These are phyloP conservation scores for Curvularia spicifera DNA, from an alignment of 2,329 filamentous ascomycete species.

Conservation along the genomic window DNA sequence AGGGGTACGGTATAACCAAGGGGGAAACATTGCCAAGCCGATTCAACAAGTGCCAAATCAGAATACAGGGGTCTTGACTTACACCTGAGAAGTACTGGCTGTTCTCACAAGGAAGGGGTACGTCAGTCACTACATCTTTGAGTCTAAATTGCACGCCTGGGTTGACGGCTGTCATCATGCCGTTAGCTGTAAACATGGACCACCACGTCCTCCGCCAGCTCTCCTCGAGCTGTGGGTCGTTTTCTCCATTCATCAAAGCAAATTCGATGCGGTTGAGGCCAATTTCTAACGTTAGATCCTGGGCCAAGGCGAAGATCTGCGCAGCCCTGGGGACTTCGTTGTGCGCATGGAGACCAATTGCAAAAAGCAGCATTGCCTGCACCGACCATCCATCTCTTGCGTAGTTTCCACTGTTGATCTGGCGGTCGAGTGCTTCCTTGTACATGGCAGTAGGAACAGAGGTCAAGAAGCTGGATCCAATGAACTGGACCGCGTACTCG, in stretches of 20 bases:
- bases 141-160: slow-evolving; percentile 73
- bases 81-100: slow-evolving; percentile 63
- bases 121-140: slow-evolving; percentile 70
- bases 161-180: slow-evolving; percentile 82
- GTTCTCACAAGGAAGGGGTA: slow-evolving; percentile 82
- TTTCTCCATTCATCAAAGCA: slow-evolving; percentile 67
- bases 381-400: slow-evolving; percentile 63
- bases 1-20: slow-evolving; percentile 3
- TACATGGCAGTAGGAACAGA: slow-evolving; percentile 55
- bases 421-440: slow-evolving; percentile 47
- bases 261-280: slow-evolving; percentile 75
- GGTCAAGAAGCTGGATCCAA: slow-evolving; percentile 62
- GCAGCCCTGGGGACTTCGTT: slow-evolving; percentile 73
- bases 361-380: slow-evolving; percentile 77
- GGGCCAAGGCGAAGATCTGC: slow-evolving; percentile 70
- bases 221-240: slow-evolving; percentile 75
- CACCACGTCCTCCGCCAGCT: slow-evolving; percentile 91
- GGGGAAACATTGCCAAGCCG: slow-evolving; percentile 26
- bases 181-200: slow-evolving; percentile 82
- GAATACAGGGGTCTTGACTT: slow-evolving; percentile 27
- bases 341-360: slow-evolving; percentile 78
- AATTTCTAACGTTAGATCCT: slow-evolving; percentile 75
- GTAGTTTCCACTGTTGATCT: slow-evolving; percentile 41
- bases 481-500: slow-evolving; percentile 62
- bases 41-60: slow-evolving; percentile 5